Percentiles rank a stretch among this genome's conserved stretches.
These are phyloP conservation scores for Cladophialophora exuberans DNA, from an alignment of 2,329 filamentous ascomycete genomes.

Conservation along the genomic window DNA sequence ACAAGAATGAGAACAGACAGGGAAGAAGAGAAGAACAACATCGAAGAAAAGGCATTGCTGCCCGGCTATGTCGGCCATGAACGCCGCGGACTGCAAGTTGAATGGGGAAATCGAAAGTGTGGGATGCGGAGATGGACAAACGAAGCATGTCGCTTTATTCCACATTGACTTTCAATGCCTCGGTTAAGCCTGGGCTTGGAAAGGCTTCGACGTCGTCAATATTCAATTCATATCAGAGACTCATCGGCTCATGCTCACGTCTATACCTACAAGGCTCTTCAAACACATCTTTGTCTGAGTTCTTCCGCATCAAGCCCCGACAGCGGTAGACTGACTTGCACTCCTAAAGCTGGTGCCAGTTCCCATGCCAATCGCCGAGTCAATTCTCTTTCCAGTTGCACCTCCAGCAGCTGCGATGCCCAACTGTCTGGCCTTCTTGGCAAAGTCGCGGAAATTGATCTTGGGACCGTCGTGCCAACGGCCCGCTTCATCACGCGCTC, in stretches of 20 bases:
- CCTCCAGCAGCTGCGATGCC: conserved; percentile 23
- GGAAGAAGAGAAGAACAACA: neutral
- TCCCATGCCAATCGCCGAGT: conserved; percentile 17
- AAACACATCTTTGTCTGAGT: neutral
- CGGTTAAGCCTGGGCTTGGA: no score
- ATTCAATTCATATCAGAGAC: no score
- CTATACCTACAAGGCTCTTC: neutral
- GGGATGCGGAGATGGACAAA: conserved; percentile 4
- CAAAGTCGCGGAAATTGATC: conserved; percentile 43
- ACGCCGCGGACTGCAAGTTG: neutral
- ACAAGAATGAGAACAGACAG: no score
- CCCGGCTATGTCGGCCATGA: conserved; percentile 12
- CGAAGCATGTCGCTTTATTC: no score
- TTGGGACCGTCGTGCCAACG: conserved; percentile 38
- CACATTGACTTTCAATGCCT: no score
- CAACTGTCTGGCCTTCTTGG: conserved; percentile 41
- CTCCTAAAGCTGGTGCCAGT: conserved; percentile 4
- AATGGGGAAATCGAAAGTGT: neutral
- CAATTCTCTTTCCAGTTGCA: conserved; percentile 10
- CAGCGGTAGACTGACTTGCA: conserved; percentile 13
- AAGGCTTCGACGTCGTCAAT: no score
- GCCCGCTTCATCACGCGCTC: conserved; percentile 24
- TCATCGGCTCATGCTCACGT: neutral
- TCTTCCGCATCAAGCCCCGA: conserved; percentile 20
- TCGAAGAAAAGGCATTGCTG: neutral